These are phyloP conservation scores for Candida tammaniensis DNA, from an alignment of 805 yeast species.

Conservation along the genomic window DNA sequence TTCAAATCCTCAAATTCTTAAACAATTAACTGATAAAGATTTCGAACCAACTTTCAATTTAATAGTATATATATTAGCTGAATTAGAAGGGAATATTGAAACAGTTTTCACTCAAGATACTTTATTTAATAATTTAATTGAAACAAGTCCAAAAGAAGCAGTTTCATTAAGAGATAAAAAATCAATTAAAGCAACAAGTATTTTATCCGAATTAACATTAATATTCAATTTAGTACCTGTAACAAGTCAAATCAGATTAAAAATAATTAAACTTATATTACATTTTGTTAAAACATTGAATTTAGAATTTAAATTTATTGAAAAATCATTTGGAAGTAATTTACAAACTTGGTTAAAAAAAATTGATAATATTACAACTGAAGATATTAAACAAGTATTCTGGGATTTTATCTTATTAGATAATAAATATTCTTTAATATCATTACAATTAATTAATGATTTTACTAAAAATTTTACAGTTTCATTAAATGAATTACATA, in stretches of 20 bases:
- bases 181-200: conserved; percentile 38
- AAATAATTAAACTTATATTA: conserved; percentile 31
- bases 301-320: conserved; percentile 31
- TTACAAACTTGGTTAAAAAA: conserved; percentile 33
- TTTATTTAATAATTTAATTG: conserved; percentile 27
- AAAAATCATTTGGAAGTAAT: conserved; percentile 33
- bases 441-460: conserved; percentile 34
- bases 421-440: conserved; percentile 21
- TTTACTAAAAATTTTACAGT: conserved; percentile 29
- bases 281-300: conserved; percentile 26
- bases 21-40: conserved; percentile 39
- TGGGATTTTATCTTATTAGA: conserved; percentile 41
- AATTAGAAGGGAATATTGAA: conserved; percentile 26
- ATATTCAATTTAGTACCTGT: conserved; percentile 41
- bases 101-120: conserved; percentile 24
- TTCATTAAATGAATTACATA: conserved; percentile 23
- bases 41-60: conserved; percentile 46
- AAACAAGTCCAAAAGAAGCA: conserved; percentile 32
- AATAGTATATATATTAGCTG: conserved; percentile 31
- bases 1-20: conserved; percentile 28
- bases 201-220: conserved; percentile 39
- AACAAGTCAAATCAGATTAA: conserved; percentile 28
- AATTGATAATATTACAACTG: conserved; percentile 28
- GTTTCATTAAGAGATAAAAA: conserved; percentile 44
- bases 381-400: conserved; percentile 27